These are phyloP conservation scores for Candida chauliodis DNA, from an alignment of 805 yeast species.

Conservation along the genomic window DNA sequence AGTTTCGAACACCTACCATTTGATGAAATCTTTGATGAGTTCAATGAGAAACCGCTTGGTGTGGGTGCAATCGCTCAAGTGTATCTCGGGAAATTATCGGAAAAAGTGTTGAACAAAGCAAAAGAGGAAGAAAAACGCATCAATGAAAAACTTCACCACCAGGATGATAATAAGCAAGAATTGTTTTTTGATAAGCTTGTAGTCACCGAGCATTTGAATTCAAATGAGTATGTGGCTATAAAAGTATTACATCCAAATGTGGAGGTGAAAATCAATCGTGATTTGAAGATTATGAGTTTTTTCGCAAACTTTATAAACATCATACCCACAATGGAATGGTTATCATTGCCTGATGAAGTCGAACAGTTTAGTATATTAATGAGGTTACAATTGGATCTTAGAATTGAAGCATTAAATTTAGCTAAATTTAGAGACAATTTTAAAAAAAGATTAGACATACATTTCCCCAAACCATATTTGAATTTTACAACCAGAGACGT, in stretches of 20 bases:
- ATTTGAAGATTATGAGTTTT: constrained; percentile 75
- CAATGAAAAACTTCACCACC: constrained; percentile 9
- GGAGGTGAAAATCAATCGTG: constrained; percentile 67
- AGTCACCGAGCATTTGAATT: constrained; percentile 32
- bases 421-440: constrained; percentile 70
- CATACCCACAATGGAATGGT: constrained; percentile 97
- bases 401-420: constrained; percentile 85
- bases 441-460: constrained; percentile 51
- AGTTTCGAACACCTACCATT: constrained; percentile 56
- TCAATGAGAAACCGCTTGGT: constrained; percentile 75
- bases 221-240: constrained; percentile 70
- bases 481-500: constrained; percentile 65
- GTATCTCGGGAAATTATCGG: constrained; percentile 64
- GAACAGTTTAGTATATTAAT: constrained; percentile 81
- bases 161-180: constrained; percentile 10
- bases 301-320: constrained; percentile 68
- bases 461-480: constrained; percentile 76
- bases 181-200: constrained; percentile 30
- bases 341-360: constrained; percentile 91
- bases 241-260: constrained; percentile 92
- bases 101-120: constrained; percentile 37
- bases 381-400: constrained; percentile 82
- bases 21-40: constrained; percentile 78
- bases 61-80: constrained; percentile 99
- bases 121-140: constrained; percentile 21